A percentile compares a stretch with the other conserved stretches of the same genome.
These are phyloP conservation scores for Thamnidium elegans DNA, from an alignment of 192 early-diverging fungal genomes.

Conservation along the genomic window DNA sequence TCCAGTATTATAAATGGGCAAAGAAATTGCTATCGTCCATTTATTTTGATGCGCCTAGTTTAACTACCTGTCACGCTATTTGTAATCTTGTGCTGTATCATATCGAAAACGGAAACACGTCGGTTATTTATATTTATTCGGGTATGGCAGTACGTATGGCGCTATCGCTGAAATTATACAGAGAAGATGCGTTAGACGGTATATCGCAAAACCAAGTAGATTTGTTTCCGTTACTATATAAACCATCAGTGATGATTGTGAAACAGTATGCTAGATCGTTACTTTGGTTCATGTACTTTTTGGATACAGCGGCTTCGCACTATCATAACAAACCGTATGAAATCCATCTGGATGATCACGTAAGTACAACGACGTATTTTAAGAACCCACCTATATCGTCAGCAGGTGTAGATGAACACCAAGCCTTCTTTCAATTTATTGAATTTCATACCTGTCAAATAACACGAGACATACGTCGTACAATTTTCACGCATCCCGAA, in stretches of 20 bases:
- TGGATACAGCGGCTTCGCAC: constrained; percentile 35
- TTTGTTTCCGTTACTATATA: background rate
- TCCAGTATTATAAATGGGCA: constrained; percentile 30
- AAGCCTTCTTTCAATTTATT: constrained; percentile 24
- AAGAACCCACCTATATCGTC: constrained; percentile 15
- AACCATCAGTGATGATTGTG: constrained; percentile 4
- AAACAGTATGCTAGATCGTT: constrained; percentile 25
- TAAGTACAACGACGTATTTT: background rate
- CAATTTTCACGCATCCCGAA: constrained; percentile 28
- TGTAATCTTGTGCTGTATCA: constrained; percentile 34
- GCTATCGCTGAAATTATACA: constrained; percentile 22
- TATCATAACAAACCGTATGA: constrained; percentile 37
- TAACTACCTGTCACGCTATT: constrained; percentile 29
- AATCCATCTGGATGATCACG: constrained; percentile 20
- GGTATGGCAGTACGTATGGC: constrained; percentile 38
- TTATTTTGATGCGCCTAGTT: constrained; percentile 32
- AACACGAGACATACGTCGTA: constrained; percentile 32
- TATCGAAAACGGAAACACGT: constrained; percentile 34
- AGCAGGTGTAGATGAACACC: constrained; percentile 18
- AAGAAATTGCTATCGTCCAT: constrained; percentile 22
- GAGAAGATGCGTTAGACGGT: constrained; percentile 21
- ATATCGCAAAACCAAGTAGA: constrained; percentile 16
- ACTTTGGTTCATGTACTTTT: constrained; percentile 33
- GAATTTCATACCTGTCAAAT: constrained; percentile 32
- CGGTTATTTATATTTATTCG: constrained; percentile 33